These are phyloP conservation scores for Alternaria arbusti DNA, from an alignment of 2,329 filamentous ascomycete genomes.

Conservation along the genomic window DNA sequence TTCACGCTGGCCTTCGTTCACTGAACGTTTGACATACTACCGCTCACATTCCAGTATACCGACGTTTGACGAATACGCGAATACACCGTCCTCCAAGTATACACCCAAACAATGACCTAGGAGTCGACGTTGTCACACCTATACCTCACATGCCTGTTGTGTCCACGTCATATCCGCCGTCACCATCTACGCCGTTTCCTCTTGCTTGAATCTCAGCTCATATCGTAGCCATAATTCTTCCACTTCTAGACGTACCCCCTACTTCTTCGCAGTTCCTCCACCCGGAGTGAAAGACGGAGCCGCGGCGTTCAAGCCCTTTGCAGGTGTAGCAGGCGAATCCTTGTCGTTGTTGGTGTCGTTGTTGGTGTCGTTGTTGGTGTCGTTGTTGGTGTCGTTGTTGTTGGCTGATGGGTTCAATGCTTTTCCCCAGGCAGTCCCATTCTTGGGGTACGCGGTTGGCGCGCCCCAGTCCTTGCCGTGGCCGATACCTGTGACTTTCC, in stretches of 20 bases:
- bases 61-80: background rate
- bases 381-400: background rate
- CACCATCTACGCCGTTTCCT: background rate
- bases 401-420: background rate
- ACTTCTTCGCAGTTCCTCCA: background rate
- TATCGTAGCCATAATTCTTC: background rate
- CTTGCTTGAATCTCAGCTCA: background rate
- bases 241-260: background rate
- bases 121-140: background rate
- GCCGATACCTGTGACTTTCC: slow-evolving; percentile 6
- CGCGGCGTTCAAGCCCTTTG: background rate
- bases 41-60: background rate
- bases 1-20: background rate
- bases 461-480: slow-evolving; percentile 10
- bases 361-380: background rate
- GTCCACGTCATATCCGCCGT: background rate
- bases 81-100: background rate
- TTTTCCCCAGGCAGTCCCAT: background rate
- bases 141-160: background rate
- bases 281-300: background rate
- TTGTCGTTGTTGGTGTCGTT: background rate
- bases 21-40: background rate
- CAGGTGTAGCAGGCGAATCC: background rate
- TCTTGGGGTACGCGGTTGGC: background rate
- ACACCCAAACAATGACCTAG: background rate